These are phyloP conservation scores for Endotrypanum monterogeii DNA, from an alignment of 208 protist species.

Conservation along the genomic window DNA sequence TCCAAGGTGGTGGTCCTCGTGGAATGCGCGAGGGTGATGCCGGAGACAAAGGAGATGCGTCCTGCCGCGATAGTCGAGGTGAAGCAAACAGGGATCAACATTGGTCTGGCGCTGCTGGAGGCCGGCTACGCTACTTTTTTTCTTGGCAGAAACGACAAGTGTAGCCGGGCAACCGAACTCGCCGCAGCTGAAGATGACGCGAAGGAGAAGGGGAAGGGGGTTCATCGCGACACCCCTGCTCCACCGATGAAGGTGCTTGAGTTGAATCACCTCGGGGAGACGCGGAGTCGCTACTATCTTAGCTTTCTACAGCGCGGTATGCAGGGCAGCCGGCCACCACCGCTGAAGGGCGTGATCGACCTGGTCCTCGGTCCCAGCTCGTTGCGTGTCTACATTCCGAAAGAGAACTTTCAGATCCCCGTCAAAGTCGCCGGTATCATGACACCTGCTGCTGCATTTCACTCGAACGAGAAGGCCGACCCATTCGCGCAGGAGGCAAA, in stretches of 20 bases:
- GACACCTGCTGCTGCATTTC: constrained; percentile 60
- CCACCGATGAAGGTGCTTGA: constrained; percentile 72
- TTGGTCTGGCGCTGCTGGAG: constrained; percentile 77
- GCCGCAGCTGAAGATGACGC: constrained; percentile 67
- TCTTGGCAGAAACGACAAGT: constrained; percentile 76
- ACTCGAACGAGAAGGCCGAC: constrained; percentile 40
- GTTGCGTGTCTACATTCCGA: constrained; percentile 86
- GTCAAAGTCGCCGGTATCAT: constrained; percentile 86
- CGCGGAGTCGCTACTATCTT: constrained; percentile 82
- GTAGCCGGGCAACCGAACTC: constrained; percentile 58
- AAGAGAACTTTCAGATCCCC: constrained; percentile 88
- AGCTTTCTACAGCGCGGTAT: constrained; percentile 90
- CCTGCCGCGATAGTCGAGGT: constrained; percentile 63
- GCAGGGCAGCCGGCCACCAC: constrained; percentile 76
- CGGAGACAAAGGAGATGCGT: constrained; percentile 82
- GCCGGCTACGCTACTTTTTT: constrained; percentile 81
- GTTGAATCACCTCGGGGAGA: constrained; percentile 81
- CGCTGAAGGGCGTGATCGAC: constrained; percentile 79
- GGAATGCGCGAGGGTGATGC: constrained; percentile 82
- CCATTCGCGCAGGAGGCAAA: constrained; percentile 80
- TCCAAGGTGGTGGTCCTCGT: constrained; percentile 71
- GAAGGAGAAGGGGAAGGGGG: constrained; percentile 41
- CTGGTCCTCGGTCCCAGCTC: constrained; percentile 80
- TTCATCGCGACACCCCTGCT: constrained; percentile 41
- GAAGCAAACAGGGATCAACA: constrained; percentile 63